These are phyloP conservation scores for Wallacemonas sp. DNA, from an alignment of 208 protist genomes.

Conservation along the genomic window DNA sequence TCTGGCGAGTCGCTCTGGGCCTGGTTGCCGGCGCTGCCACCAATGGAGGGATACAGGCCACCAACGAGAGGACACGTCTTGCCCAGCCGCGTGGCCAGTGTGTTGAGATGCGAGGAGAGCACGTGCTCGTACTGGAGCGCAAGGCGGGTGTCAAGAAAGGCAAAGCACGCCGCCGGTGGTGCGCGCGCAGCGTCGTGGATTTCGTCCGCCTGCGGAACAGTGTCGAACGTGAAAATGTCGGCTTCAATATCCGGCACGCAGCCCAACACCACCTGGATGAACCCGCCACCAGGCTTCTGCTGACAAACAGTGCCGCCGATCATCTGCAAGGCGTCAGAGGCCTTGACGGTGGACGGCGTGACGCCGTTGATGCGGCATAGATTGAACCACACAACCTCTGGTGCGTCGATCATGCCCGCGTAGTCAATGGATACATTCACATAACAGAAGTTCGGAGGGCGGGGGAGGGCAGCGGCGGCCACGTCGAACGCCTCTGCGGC, in stretches of 20 bases:
- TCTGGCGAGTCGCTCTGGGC: conserved; percentile 3
- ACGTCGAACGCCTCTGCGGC: conserved; percentile 88
- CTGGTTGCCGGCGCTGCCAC: conserved; percentile 1
- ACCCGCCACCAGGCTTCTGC: conserved; percentile 79
- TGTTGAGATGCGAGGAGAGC: conserved; percentile 57
- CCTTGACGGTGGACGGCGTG: conserved; percentile 66
- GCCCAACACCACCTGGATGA: conserved; percentile 82
- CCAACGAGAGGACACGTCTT: conserved; percentile 56
- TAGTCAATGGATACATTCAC: conserved; percentile 82
- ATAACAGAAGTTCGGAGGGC: conserved; percentile 85
- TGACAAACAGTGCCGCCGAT: conserved; percentile 74
- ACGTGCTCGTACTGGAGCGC: conserved; percentile 76
- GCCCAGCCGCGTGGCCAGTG: conserved; percentile 43
- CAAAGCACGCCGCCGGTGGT: conserved; percentile 59
- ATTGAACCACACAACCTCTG: conserved; percentile 87
- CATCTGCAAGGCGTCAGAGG: conserved; percentile 70
- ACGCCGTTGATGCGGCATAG: conserved; percentile 71
- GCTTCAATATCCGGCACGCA: conserved; percentile 79
- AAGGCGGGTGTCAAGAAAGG: conserved; percentile 66
- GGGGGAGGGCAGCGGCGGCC: conserved; percentile 73
- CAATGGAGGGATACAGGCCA: conserved; percentile 73
- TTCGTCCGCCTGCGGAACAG: conserved; percentile 63
- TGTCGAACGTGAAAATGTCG: conserved; percentile 85
- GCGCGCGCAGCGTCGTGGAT: conserved; percentile 38
- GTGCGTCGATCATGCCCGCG: conserved; percentile 79